phyloP scores from a whole-genome alignment of 1,284 basidiomycete species.

The Pseudozyma sp. region DNA sequence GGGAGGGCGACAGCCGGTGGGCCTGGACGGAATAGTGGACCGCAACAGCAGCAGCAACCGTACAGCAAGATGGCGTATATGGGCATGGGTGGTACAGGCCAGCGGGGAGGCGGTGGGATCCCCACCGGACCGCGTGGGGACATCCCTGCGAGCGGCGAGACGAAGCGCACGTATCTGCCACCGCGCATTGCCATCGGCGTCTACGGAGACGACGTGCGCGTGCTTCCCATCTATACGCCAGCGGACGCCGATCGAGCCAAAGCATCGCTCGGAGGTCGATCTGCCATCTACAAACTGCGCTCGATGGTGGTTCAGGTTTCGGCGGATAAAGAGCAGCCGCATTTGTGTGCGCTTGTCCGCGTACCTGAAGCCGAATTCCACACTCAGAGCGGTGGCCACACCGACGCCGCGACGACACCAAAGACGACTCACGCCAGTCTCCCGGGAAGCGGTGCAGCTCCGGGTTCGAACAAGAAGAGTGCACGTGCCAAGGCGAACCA shows the following conservation, averaged over 20 bases:
- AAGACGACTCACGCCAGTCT: constrained; percentile 8
- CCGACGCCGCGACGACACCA: constrained; percentile 12
- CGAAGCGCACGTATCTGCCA: constrained; percentile 70
- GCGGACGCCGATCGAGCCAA: constrained; percentile 33
- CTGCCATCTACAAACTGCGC: constrained; percentile 72
- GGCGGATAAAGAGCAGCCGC: constrained; percentile 80
- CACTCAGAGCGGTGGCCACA: constrained; percentile 58
- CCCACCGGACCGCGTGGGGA: constrained; percentile 26
- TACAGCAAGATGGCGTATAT: constrained; percentile 29
- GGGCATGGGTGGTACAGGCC: constrained; percentile 25
- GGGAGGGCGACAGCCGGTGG: constrained; percentile 7
- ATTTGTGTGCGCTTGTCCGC: constrained; percentile 90
- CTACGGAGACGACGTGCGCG: constrained; percentile 46
- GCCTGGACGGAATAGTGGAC: constrained; percentile 1
- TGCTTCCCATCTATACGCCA: constrained; percentile 37
- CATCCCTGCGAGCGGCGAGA: constrained; percentile 2
- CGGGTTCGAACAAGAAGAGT: constrained; percentile 27
- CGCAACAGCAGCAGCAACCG: constrained; percentile 18
- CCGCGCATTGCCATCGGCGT: constrained; percentile 65
- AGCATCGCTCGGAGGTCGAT: constrained; percentile 16
- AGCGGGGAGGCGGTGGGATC: constrained; percentile 6
- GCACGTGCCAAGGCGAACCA: constrained; percentile 24
- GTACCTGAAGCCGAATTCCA: constrained; percentile 73
- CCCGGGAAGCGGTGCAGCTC: neutral
- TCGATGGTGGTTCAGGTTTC: constrained; percentile 85